Evolutionary conservation across 805 yeast species (phyloP), one percentile per base, ranked within the genome.

Genomic region (Metschnikowia koreensis): DNA sequence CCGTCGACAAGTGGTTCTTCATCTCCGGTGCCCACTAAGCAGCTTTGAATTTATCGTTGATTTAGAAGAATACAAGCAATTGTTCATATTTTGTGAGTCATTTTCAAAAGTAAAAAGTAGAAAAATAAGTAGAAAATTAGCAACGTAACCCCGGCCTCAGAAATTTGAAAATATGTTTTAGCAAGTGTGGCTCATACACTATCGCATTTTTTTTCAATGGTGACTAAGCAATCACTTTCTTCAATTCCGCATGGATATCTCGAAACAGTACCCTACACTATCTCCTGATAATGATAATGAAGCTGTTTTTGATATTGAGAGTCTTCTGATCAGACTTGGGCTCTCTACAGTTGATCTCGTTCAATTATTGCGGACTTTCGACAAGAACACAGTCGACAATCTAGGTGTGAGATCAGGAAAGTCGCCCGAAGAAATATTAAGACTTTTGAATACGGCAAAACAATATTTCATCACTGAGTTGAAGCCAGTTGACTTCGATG

Each of bases 1-100:
- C 97, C 51, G 78, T 93, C 70, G 98, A 93, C 82, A 93, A 93
- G 79, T 93, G 99, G 99, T 93, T 94, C 83, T 93, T 84, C 84
- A 93, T 93, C 69, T 89, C 93, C 54, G 94, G 93, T 76, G 84
- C 87, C 57, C 78, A 74, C 62, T 74, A 71, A 64, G 46, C 48
- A 12, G 9, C 27, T 16, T 29, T 28, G 39, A 22, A 22, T 22
- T 31, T 22, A 12, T 33, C 12, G 6, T 37, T 39, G 22, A 26
- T 28, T 39, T 26, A 41, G 44, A 41, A 41, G 17, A 41, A 41
- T 41, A 27, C 9, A 41, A 2, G 34, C 13, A 3, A 31, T 31
- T 12, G 6, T 2, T 26, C 27, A 26, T 27, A 34, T 22, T 22
- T 22, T 22, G 22, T 22, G 4, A 22, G 22, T 22, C 12, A 26